Evolutionary conservation across 1,284 basidiomycete species (phyloP).

Genomic region (Kwoniella shivajii): DNA sequence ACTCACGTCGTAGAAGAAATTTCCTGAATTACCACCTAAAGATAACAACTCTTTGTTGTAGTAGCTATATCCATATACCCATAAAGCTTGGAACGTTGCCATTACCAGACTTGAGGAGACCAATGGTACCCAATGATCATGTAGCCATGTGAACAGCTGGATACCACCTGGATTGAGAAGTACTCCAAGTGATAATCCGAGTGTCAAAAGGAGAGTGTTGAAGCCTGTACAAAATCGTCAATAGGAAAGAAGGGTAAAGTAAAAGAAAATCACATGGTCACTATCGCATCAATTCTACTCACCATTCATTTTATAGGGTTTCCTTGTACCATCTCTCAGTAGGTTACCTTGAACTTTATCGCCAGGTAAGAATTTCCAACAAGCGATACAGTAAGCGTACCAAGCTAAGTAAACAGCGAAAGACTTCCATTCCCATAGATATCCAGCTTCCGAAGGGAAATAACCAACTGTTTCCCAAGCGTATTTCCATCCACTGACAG

Average conservation of each 20-base stretch:
- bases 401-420: conserved; percentile 77
- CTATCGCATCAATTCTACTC: conserved; percentile 32
- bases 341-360: conserved; percentile 78
- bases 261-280: too few species aligned
- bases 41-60: conserved; percentile 68
- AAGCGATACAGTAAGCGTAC: conserved; percentile 82
- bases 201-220: conserved; percentile 75
- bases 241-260: neutral
- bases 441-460: conserved; percentile 44
- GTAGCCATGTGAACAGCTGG: conserved; percentile 80
- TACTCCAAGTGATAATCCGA: conserved; percentile 69
- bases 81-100: conserved; percentile 72
- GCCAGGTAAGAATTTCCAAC: conserved; percentile 85
- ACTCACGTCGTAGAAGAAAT: conserved; percentile 85
- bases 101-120: conserved; percentile 81
- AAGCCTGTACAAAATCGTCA: conserved; percentile 63
- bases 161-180: conserved; percentile 71
- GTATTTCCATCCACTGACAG: conserved; percentile 19
- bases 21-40: conserved; percentile 87
- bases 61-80: conserved; percentile 76
- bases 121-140: conserved; percentile 90
- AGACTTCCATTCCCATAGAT: conserved; percentile 80
- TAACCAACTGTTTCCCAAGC: conserved; percentile 21
- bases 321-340: conserved; percentile 75
- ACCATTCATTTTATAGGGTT: conserved; percentile 96